Evolutionary conservation across 1,284 basidiomycete species (phyloP), one percentile per base, ranked within the genome.

Genomic region (Abortiporus biennis): DNA sequence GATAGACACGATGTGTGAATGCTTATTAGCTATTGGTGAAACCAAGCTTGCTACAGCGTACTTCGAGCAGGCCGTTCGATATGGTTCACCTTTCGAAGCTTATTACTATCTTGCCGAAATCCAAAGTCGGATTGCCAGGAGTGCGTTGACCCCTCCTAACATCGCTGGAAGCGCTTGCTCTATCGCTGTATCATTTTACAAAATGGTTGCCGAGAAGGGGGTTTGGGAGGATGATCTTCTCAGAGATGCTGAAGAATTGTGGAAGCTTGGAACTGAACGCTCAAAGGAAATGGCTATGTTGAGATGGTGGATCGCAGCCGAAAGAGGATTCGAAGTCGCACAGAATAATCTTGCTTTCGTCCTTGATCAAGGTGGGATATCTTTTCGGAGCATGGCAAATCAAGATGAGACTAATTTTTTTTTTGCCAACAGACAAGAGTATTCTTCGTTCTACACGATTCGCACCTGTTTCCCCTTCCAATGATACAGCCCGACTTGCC

Each of bases 311-410:
- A 76, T 96, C 41, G 86, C 92, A 25, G 92, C 92, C 3, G 96
- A 99, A 66, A 71, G 89, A 50, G 96, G 96, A 0, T 85, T 79
- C 40, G 95, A 99, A 63, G 75, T 85, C 27, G 95, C 92, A 2
- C 94, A 98, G 68, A 98, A 94, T 61, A 99, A 99, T 56, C 69
- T 99, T 8, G 96, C 94, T 0, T 96, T 84, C 60, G 74, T 95
- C 44, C 68, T 99, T 36, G 93, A 97, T 57, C 88, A 93, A 72
- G 87, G 89, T 86, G 43, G 19, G 71, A 20, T 17, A 36, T 30
- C 15, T 31, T 38, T 3, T 25, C n/a, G n/a, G n/a, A 37, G 29
- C 20, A 15, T 21, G 23, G 31, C 35, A 32, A 15, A n/a, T 21
- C 23, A 16, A 47, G 21, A 36, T 34, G 38, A 29, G 9, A 40